Conservation (phyloP, 371 early-diverging fungal species). For the Rhizopus delemar region DNA sequence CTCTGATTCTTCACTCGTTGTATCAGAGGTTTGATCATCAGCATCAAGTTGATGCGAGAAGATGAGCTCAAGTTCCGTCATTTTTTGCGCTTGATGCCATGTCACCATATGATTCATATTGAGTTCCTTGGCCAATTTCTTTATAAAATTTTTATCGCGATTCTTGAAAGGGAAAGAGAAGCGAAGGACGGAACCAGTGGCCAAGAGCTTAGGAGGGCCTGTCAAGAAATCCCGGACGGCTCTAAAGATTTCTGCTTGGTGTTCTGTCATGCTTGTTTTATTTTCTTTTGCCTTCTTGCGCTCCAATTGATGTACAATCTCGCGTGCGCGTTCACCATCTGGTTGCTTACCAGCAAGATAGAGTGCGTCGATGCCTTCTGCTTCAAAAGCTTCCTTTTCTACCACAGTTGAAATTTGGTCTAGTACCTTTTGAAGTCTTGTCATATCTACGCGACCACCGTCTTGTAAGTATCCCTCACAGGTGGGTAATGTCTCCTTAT, state of each 20-base stretch:
- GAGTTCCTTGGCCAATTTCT: conserved; percentile 63
- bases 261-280: conserved; percentile 55
- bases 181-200: conserved; percentile 35
- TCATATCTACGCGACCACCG: conserved; percentile 72
- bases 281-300: conserved; percentile 37
- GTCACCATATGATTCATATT: conserved; percentile 55
- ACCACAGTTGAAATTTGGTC: conserved; percentile 55
- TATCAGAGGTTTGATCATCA: conserved; percentile 52
- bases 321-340: conserved; percentile 46
- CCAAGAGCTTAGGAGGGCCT: conserved; percentile 12
- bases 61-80: conserved; percentile 54
- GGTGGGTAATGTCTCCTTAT: conserved; percentile 71
- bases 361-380: conserved; percentile 58
- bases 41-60: conserved; percentile 33
- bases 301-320: conserved; percentile 48
- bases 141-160: conserved; percentile 65
- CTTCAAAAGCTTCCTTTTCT: conserved; percentile 70
- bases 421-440: conserved; percentile 65
- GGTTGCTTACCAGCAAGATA: conserved; percentile 63
- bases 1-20: conserved; percentile 45
- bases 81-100: conserved; percentile 38
- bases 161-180: conserved; percentile 56
- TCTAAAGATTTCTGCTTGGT: conserved; percentile 58
- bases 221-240: conserved; percentile 58
- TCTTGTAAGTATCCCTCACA: conserved; percentile 87